Evolutionary conservation across 176 grass and related monocot genomes (phyloP), one percentile per base, ranked within the genome.

Genomic region (Hyparrhenia diplandra): DNA sequence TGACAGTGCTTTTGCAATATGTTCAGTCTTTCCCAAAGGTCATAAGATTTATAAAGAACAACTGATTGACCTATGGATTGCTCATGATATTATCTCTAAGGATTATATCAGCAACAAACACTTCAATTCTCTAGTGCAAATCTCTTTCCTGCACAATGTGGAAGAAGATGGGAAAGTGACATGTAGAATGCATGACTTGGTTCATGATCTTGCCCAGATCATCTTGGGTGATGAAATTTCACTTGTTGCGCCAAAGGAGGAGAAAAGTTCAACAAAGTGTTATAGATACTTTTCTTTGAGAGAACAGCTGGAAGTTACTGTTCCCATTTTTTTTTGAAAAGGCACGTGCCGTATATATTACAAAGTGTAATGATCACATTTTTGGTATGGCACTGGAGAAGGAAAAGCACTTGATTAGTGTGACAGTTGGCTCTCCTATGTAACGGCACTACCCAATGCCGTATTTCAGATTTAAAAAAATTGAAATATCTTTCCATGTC

Each of bases 31-130:
- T 34, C 69, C 76, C 0, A 84, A 85, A 74, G 67, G 74, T 29
- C 6, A 51, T 4, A 2, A 0, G 6, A 58, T 84, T 13, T 40
- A 76, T 4, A 89, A 81, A 54, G 39, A 57, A 13, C 39, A 76
- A 3, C 25, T 89, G 46, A 89, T 89, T 80, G 45, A 51, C 20
- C 87, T 41, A 13, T 89, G 87, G 87, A 89, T 89, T 20, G 76
- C 82, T 64, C 81, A 85, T 60, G 76, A 71, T 39, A 67, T 84
- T 17, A 12, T 43, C 63, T 2, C 43, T 3, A 7, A 1, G 42
- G 42, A 43, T 12, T 2, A 4, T 46, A 13, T 46, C 5, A 13
- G 43, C 3, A 2, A 46, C 43, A 46, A 46, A 0, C 43, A 46
- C 43, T 46, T 46, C 13, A 2, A 46, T 4, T 46, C 43, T 16